phyloP scores from a whole-genome alignment of 2,329 filamentous ascomycete genomes.

The Colletotrichum gigasporum region DNA sequence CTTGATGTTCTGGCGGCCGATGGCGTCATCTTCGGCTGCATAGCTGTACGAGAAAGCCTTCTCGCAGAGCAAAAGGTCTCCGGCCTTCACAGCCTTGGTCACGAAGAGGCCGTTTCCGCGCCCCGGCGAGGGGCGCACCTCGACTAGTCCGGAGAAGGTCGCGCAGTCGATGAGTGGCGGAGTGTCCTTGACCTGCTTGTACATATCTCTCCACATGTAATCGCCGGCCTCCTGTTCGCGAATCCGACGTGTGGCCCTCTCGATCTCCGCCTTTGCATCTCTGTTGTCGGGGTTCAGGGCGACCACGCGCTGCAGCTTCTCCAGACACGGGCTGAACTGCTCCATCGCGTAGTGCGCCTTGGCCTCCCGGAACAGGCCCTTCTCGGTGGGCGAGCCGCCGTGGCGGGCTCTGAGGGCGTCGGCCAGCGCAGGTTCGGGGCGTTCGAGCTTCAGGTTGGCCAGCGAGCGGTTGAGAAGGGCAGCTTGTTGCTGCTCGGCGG shows the following conservation, averaged over 20 bases:
- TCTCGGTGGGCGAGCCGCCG: slow-evolving; percentile 44
- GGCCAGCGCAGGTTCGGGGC: slow-evolving; percentile 40
- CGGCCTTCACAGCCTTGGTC: slow-evolving; percentile 54
- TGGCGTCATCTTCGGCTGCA: slow-evolving; percentile 30
- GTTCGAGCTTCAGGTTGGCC: slow-evolving; percentile 41
- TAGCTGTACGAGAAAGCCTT: slow-evolving; percentile 60
- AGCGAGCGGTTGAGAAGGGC: slow-evolving; percentile 48
- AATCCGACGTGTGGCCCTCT: slow-evolving; percentile 42
- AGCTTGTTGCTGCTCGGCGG: slow-evolving; percentile 44
- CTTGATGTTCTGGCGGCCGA: slow-evolving; percentile 28
- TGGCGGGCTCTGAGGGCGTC: slow-evolving; percentile 37
- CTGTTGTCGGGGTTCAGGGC: slow-evolving; percentile 45
- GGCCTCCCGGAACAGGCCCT: slow-evolving; percentile 53
- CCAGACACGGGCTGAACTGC: slow-evolving; percentile 46
- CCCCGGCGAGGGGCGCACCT: slow-evolving; percentile 48
- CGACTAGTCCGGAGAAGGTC: slow-evolving; percentile 53
- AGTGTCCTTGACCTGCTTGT: slow-evolving; percentile 43
- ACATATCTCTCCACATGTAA: slow-evolving; percentile 50
- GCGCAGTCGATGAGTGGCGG: slow-evolving; percentile 57
- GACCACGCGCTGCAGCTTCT: slow-evolving; percentile 44
- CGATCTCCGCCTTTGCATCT: slow-evolving; percentile 40
- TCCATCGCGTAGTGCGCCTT: slow-evolving; percentile 54
- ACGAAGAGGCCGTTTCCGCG: slow-evolving; percentile 62
- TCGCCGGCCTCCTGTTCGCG: slow-evolving; percentile 49
- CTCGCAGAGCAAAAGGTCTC: slow-evolving; percentile 64